Evolutionary conservation across 768 basidiomycete species (phyloP).

Genomic region (Hypholoma fasciculare): DNA sequence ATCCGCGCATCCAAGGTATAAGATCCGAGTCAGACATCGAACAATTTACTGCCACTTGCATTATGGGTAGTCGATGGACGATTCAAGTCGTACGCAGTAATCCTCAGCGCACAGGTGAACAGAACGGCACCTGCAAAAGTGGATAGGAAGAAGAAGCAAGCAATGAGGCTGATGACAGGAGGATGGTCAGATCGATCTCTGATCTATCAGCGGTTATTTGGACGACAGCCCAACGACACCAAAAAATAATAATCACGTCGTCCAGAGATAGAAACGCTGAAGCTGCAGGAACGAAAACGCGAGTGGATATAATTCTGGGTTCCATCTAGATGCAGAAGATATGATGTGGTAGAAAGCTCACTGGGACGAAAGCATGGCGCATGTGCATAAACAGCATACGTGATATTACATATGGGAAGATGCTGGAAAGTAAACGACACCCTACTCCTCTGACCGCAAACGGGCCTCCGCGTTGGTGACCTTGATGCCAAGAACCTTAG

Average conservation of each 20-base stretch:
- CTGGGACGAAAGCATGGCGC: constrained; percentile 31
- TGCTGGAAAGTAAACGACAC: constrained; percentile 38
- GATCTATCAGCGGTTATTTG: constrained; percentile 11
- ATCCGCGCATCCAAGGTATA: background rate
- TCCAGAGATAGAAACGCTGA: constrained; percentile 7
- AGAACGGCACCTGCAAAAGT: background rate
- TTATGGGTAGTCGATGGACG: constrained; percentile 1
- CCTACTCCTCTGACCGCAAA: constrained; percentile 92
- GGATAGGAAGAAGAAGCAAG: background rate
- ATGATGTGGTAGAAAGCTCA: constrained; percentile 11
- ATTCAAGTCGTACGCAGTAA: background rate
- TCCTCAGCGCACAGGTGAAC: no score
- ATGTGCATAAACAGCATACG: constrained; percentile 58
- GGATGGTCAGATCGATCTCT: constrained; percentile 2
- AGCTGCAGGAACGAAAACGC: background rate
- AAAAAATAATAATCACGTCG: constrained; percentile 7
- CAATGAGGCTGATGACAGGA: background rate
- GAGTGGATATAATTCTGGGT: background rate
- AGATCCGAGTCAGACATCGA: background rate
- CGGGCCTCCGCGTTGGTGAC: constrained; percentile 92
- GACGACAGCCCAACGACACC: constrained; percentile 1
- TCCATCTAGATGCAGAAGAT: constrained; percentile 2
- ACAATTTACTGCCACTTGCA: constrained; percentile 16
- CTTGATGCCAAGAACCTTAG: constrained; percentile 86
- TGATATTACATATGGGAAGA: constrained; percentile 50